Evolutionary conservation across 495 filamentous ascomycete genomes (phyloP).

Genomic region (Annulohypoxylon moriforme): DNA sequence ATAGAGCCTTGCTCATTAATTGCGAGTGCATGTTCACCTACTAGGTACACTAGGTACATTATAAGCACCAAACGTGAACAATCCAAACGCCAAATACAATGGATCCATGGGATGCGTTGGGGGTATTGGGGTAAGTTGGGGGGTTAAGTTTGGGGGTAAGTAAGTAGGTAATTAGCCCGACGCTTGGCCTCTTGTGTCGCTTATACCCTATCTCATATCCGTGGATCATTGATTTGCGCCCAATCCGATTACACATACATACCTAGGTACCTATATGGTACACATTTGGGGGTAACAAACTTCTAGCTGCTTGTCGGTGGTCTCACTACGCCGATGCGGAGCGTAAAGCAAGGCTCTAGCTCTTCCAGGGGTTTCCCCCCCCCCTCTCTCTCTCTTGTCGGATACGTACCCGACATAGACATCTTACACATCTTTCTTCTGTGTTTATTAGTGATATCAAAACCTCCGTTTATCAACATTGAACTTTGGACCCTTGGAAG

Average conservation of each 20-base stretch:
- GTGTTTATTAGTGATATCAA: constrained; percentile 1
- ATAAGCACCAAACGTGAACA: too few species aligned
- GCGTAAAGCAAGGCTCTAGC: neutral
- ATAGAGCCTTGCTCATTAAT: neutral
- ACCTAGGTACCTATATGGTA: neutral
- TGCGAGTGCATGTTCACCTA: too few species aligned
- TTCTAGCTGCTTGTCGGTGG: neutral
- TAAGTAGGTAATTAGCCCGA: neutral
- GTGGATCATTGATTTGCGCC: neutral
- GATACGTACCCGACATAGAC: neutral
- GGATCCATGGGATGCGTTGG: too few species aligned
- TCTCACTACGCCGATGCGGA: constrained; percentile 9
- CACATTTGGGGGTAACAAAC: neutral
- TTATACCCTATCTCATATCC: neutral
- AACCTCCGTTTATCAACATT: neutral
- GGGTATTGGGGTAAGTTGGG: constrained; percentile 5
- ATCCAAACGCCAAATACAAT: too few species aligned
- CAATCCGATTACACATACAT: constrained; percentile 10
- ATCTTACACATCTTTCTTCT: neutral
- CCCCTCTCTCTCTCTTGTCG: neutral
- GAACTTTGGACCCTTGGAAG: neutral
- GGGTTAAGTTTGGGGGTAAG: neutral
- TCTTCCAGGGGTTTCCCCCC: neutral
- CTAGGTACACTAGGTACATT: too few species aligned
- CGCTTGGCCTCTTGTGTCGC: neutral